A percentile compares a stretch with the other conserved stretches of the same genome.
Evolutionary conservation across 2,329 filamentous ascomycete genomes (phyloP).

Genomic region (Fusarium euwallaceae): DNA sequence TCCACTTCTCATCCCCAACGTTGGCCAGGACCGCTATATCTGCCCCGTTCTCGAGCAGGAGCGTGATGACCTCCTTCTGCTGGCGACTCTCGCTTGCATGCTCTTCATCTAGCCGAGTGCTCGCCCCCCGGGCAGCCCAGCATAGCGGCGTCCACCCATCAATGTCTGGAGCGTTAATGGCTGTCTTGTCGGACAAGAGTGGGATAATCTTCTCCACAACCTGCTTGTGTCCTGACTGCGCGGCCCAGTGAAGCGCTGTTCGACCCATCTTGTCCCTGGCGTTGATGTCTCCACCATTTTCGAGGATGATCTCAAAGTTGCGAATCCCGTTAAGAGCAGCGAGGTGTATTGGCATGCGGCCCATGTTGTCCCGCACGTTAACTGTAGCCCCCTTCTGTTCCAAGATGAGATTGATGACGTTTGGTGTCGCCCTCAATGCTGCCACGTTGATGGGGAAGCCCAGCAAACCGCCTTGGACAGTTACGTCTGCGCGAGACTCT

Average conservation of each 20-base stretch:
- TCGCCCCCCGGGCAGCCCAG: conserved; percentile 9
- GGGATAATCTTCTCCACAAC: conserved; percentile 5
- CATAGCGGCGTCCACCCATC: conserved; percentile 25
- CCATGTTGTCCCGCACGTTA: not conserved
- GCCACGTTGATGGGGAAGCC: not conserved
- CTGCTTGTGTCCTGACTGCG: not conserved
- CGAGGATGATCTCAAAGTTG: conserved; percentile 5
- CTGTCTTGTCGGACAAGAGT: not conserved
- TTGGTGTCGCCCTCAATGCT: fast-evolving
- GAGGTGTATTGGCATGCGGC: conserved; percentile 15
- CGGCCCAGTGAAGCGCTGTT: conserved; percentile 7
- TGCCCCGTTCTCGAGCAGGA: conserved; percentile 15
- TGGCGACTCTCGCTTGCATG: not conserved
- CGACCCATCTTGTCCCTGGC: conserved; percentile 5
- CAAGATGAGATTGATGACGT: not conserved
- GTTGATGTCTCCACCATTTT: not conserved
- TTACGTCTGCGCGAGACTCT: not conserved
- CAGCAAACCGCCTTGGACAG: not conserved
- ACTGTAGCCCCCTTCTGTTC: not conserved
- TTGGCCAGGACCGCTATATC: not conserved
- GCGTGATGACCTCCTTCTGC: not conserved
- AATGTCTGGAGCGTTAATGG: conserved; percentile 6
- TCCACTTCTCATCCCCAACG: not conserved
- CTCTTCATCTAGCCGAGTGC: not conserved
- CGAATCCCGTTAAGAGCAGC: not conserved